These are phyloP conservation scores for Pyrenophora tritici-repentis DNA, from an alignment of 2,329 filamentous ascomycete genomes.

Conservation along the genomic window DNA sequence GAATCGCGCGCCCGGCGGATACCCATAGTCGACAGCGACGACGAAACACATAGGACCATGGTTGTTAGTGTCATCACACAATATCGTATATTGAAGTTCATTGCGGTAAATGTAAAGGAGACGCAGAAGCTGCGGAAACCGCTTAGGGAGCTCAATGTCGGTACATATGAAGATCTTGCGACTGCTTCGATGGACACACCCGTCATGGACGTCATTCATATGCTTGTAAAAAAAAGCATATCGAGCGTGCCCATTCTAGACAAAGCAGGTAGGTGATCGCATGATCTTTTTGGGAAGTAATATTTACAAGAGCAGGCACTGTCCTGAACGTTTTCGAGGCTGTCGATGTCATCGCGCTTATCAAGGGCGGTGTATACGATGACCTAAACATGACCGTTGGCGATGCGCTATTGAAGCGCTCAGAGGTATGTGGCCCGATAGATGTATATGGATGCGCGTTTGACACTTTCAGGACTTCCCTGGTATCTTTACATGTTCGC, in stretches of 20 bases:
- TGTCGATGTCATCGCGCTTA: constrained; percentile 93
- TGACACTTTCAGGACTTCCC: constrained; percentile 73
- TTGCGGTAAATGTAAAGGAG: constrained; percentile 90
- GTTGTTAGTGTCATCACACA: constrained; percentile 97
- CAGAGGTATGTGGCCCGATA: constrained; percentile 61
- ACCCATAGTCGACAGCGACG: constrained; percentile 89
- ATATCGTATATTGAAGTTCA: constrained; percentile 98
- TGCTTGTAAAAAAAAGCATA: constrained; percentile 91
- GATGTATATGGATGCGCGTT: neutral
- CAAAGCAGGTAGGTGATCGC: constrained; percentile 59
- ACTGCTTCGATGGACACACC: constrained; percentile 87
- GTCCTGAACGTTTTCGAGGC: constrained; percentile 97
- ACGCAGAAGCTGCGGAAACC: constrained; percentile 89
- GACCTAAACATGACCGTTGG: constrained; percentile 85
- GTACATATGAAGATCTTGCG: constrained; percentile 79
- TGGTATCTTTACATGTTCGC: constrained; percentile 93
- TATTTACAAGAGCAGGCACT: constrained; percentile 53
- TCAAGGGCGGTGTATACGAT: constrained; percentile 91
- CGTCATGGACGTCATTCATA: constrained; percentile 91
- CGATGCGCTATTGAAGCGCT: constrained; percentile 83
- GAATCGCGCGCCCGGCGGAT: constrained; percentile 91
- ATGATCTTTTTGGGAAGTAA: neutral
- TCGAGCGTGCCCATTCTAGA: constrained; percentile 94
- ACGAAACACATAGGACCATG: constrained; percentile 88
- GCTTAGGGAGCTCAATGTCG: constrained; percentile 80